Conservation (phyloP, 2,329 filamentous ascomycete genomes). For the Apiospora pterosperma region DNA sequence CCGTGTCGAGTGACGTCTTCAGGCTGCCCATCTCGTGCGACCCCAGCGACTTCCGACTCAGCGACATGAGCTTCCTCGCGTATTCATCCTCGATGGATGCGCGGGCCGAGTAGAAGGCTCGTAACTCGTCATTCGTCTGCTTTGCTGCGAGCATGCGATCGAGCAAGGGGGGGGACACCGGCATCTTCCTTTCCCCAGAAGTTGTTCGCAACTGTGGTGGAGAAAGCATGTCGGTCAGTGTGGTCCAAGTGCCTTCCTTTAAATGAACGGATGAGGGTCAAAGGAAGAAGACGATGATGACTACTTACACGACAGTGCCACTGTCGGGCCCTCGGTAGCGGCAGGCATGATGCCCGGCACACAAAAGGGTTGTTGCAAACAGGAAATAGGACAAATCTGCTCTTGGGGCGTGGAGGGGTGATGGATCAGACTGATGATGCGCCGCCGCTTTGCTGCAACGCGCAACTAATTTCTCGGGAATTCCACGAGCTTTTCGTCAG, state of each 20-base stretch:
- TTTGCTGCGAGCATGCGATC: conserved; percentile 95
- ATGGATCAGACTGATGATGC: not conserved
- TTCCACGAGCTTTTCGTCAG: not conserved
- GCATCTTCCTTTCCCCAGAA: conserved; percentile 99
- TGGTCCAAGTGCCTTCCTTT: not conserved
- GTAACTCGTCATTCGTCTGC: conserved; percentile 89
- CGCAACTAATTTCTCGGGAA: not conserved
- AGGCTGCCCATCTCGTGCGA: conserved; percentile 84
- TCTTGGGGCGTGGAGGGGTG: not conserved
- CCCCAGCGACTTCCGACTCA: conserved; percentile 85
- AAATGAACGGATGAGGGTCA: not conserved
- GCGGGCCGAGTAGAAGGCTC: conserved; percentile 85
- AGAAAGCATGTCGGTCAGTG: not conserved
- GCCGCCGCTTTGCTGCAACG: not conserved
- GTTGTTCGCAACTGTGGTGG: conserved; percentile 81
- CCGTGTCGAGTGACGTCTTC: conserved; percentile 78
- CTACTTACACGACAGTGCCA: conserved; percentile 55
- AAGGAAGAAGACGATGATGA: not conserved
- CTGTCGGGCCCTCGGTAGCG: conserved; percentile 55
- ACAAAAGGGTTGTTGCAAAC: not conserved
- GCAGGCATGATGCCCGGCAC: conserved; percentile 12
- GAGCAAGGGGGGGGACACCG: conserved; percentile 83
- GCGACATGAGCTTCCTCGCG: conserved; percentile 77
- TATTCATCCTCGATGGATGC: conserved; percentile 97
- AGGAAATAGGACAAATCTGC: not conserved